Base-by-base conservation (phyloP, 345 rosid species). In the Camelina neglecta region DNA sequence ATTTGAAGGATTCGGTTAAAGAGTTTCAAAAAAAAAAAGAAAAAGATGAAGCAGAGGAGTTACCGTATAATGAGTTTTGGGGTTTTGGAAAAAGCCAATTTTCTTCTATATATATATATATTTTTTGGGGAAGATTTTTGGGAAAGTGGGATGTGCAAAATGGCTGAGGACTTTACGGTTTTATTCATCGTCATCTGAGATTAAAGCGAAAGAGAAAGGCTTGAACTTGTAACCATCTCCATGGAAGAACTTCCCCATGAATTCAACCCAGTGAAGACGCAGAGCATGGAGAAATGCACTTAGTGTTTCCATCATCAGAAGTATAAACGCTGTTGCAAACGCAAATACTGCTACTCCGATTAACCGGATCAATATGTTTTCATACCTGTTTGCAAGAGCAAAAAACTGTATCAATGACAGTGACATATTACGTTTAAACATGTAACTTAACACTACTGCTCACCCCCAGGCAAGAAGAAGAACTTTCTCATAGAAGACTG, bases 241-340 rank as follows among this genome's bases (percentile, higher is more conserved):
- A 24, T 85, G 63, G 89, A 89, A 94, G 87, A 94, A 92, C 81
- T 94, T 94, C 26, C 80, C 85, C 83, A 90, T 95, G 75, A 89
- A 94, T 65, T 94, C 99, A 42, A 92, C 96, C 99, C 99, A 92
- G 64, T 94, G 99, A 70, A 94, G 99, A 84, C 97, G 97, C 84
- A 94, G 70, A 12, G 99, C 97, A 21, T 94, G 99, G 11, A 94
- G 87, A 83, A 94, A 94, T 31, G 99, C 97, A 55, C 99, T 92
- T 50, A 94, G 92, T 6, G 97, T 88, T 85, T 94, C 99, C 97
- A 94, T 94, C 93, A 92, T 88, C 35, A 94, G 89, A 47, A 94
- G 85, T 81, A 94, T 86, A 85, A 90, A 94, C 33, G 90, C 90
- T 18, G 99, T 94, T 20, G 99, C 97, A 77, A 94, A 92, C n/a